Base-by-base conservation (phyloP, 345 rosid genomes). In the Limnanthes douglasii region DNA sequence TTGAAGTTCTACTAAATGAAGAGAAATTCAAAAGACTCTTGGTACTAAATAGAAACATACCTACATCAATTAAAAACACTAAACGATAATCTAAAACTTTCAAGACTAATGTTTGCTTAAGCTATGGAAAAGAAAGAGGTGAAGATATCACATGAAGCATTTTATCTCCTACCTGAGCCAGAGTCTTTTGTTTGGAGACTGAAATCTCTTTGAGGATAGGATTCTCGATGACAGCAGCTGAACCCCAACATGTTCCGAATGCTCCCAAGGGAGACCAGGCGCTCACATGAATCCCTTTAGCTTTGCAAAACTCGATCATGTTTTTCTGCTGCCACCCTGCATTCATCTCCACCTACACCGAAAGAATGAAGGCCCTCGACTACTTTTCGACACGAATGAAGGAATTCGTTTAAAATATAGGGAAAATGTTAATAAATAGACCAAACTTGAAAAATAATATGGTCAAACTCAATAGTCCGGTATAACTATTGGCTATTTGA, bases 271-370 rank as follows among this genome's bases (percentile, higher is more conserved):
- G 53, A 25, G 78, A 65, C 31, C 57, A 77, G 32, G 73, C 75
- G 9, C 62, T 48, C 39, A 72, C 19, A 4, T 56, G 40, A 15
- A 77, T 50, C 4, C 57, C 69, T 11, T 67, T 62, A 15, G 24
- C 56, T 26, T 55, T 42, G 40, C 73, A 73, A 50, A 69, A 67
- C 20, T 66, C 66, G 34, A 51, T 67, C 11, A 64, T 45, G 46
- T 57, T 57, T 36, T 56, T 66, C 35, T 76, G 86, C 54, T 69
- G 73, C 81, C 78, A 72, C 8, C 59, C 17, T 36, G 86, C 81
- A 61, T 64, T 69, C 25, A 72, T 20, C 53, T 78, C 83, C 57
- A 78, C 82, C 88, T 38, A 12, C 12, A 37, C 1, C 21, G n/a
- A n/a, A n/a, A n/a, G n/a, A n/a, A n/a, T n/a, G n/a, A n/a, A n/a